Evolutionary conservation across 768 basidiomycete species (phyloP).

Genomic region (Mycena rebaudengoi): DNA sequence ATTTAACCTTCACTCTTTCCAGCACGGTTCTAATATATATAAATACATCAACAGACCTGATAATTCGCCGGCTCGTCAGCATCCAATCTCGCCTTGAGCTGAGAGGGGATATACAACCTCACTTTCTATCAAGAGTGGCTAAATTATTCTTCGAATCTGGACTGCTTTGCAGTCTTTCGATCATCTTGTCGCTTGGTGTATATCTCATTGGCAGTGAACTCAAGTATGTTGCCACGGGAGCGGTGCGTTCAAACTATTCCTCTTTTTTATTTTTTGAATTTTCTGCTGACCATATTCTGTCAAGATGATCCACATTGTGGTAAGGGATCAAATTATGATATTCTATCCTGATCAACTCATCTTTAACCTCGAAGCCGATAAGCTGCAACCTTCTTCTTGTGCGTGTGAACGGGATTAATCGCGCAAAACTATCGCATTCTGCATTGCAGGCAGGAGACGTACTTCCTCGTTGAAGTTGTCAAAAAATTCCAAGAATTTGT

Average conservation of each 20-base stretch:
- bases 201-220: slow-evolving; percentile 7
- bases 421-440: not conserved
- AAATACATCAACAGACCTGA: slow-evolving; percentile 13
- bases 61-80: not conserved
- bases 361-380: slow-evolving; percentile 2
- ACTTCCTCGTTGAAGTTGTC: too few relatives aligned
- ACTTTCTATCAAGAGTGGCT: not conserved
- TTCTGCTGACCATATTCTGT: not conserved
- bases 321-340: not conserved
- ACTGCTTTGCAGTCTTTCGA: slow-evolving; percentile 4
- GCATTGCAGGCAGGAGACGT: too few relatives aligned
- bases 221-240: slow-evolving; percentile 6
- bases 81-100: not conserved
- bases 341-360: not conserved
- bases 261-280: not conserved
- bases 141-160: slow-evolving; percentile 17
- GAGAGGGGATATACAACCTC: not conserved
- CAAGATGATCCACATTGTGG: slow-evolving; percentile 11
- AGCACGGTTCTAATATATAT: not conserved
- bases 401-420: not conserved
- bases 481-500: too few relatives aligned
- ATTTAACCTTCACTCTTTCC: not conserved
- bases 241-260: slow-evolving; percentile 6
- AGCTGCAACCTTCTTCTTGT: slow-evolving; percentile 19
- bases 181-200: slow-evolving; percentile 9